These are phyloP conservation scores for Austroboletus festivus DNA, from an alignment of 768 basidiomycete genomes.

Conservation along the genomic window DNA sequence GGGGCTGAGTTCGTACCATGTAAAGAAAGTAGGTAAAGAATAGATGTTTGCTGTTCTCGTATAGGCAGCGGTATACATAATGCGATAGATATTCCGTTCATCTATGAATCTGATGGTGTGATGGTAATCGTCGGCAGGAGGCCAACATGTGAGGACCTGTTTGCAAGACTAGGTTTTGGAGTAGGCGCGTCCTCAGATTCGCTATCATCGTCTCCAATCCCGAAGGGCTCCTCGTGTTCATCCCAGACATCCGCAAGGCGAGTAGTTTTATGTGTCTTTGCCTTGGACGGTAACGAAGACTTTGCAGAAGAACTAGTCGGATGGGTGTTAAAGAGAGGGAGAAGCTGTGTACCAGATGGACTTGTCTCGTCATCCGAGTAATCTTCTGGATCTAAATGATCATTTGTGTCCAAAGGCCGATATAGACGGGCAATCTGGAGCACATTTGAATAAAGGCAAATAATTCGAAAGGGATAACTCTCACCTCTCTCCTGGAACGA, in stretches of 20 bases:
- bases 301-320: constrained; percentile 14
- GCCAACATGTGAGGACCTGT: constrained; percentile 3
- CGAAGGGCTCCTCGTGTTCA: constrained; percentile 73
- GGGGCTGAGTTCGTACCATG: not conserved
- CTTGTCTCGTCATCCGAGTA: constrained; percentile 41
- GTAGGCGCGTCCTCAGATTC: constrained; percentile 45
- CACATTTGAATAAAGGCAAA: not conserved
- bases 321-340: constrained; percentile 45
- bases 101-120: constrained; percentile 26
- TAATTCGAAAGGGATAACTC: constrained; percentile 1
- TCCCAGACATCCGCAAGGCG: constrained; percentile 71
- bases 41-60: constrained; percentile 13
- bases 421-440: constrained; percentile 73
- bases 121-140: constrained; percentile 29
- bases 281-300: constrained; percentile 24
- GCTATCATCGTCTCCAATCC: constrained; percentile 60
- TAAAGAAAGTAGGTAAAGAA: constrained; percentile 5
- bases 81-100: constrained; percentile 17
- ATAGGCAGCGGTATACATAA: constrained; percentile 30
- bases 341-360: constrained; percentile 49
- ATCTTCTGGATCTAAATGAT: constrained; percentile 53
- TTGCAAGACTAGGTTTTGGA: constrained; percentile 1
- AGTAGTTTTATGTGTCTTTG: constrained; percentile 27
- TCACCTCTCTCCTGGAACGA: constrained; percentile 74
- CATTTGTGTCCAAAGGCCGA: constrained; percentile 58